Base-by-base conservation (phyloP, 2,329 filamentous ascomycete species). In the Alternaria panax region DNA sequence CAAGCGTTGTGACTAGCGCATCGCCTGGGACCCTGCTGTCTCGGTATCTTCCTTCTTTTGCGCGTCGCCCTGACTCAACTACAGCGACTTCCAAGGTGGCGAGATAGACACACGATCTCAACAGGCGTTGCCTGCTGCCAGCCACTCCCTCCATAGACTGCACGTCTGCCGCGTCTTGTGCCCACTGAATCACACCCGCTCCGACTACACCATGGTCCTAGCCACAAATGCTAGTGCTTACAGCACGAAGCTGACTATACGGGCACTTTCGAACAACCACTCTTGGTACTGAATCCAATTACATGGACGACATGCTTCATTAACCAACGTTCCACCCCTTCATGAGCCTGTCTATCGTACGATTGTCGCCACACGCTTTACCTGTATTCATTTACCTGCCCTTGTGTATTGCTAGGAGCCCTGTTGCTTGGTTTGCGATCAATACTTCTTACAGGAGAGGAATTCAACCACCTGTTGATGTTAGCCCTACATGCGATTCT, bases 381-480 rank as follows among this genome's bases (percentile, higher is more conserved):
- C 3, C 24, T 25, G 8, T 22, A 9, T 34, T 24, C 20, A 34
- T 6, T 25, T 5, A 5, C 32, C 25, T 12, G 24, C 45, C n/a
- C 20, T 34, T 18, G 16, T 8, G 6, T 24, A n/a, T 2, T 1
- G 6, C 8, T 48, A 48, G 45, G 56, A 59, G 27, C 22, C 54
- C 16, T 36, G 51, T 24, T 38, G 25, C 22, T 30, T 54, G 20
- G n/a, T 59, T 16, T 54, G 51, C 30, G 36, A 59, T 16, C 56
- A 59, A 43, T 59, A 59, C 45, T 59, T 59, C 45, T 22, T 59
- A 12, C 51, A 59, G n/a, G 52, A 59, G 20, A 51, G 20, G 24
- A 34, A 40, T 2, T 58, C 41, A 6, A 22, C 48, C 18, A 27
- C 40, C 22, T 58, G 55, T 43, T 28, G 30, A 12, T 24, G 28